A percentile compares a stretch with the other conserved stretches of the same genome.
phyloP scores from a whole-genome alignment of 306 rosid genomes.

The Mimosa pudica region DNA sequence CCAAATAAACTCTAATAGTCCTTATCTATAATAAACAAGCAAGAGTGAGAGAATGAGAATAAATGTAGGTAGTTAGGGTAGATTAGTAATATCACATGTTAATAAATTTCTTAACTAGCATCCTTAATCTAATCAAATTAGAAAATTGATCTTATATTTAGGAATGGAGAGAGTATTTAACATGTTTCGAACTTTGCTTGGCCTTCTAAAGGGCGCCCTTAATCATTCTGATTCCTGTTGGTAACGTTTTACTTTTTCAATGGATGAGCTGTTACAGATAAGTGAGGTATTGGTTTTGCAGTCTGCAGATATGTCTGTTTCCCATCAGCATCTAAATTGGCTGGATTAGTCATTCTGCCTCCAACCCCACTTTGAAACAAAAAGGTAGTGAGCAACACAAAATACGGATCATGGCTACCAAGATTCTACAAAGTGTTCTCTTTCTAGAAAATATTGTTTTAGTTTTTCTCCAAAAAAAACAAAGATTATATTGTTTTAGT shows the following conservation, averaged over 20 bases:
- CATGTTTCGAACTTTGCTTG: background rate
- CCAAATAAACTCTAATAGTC: no score
- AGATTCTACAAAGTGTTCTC: constrained; percentile 26
- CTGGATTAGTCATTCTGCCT: constrained; percentile 33
- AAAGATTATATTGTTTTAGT: constrained; percentile 32
- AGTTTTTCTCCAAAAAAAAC: background rate
- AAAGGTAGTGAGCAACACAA: constrained; percentile 29
- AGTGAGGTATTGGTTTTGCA: constrained; percentile 27
- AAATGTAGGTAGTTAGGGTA: no score
- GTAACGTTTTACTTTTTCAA: constrained; percentile 6
- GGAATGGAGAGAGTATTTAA: background rate
- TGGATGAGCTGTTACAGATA: constrained; percentile 39
- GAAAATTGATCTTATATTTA: no score
- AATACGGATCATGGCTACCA: constrained; percentile 23
- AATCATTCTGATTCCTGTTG: constrained; percentile 27
- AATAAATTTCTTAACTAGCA: no score
- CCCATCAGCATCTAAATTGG: constrained; percentile 45
- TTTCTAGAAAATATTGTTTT: constrained; percentile 29
- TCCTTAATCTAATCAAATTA: no score
- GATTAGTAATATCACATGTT: no score
- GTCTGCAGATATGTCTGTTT: constrained; percentile 29
- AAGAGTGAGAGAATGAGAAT: no score
- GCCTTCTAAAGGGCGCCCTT: constrained; percentile 24
- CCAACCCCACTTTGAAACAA: constrained; percentile 36
- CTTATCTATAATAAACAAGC: no score